Conservation (phyloP, 306 rosid species). For the Cucumis hystrix region DNA sequence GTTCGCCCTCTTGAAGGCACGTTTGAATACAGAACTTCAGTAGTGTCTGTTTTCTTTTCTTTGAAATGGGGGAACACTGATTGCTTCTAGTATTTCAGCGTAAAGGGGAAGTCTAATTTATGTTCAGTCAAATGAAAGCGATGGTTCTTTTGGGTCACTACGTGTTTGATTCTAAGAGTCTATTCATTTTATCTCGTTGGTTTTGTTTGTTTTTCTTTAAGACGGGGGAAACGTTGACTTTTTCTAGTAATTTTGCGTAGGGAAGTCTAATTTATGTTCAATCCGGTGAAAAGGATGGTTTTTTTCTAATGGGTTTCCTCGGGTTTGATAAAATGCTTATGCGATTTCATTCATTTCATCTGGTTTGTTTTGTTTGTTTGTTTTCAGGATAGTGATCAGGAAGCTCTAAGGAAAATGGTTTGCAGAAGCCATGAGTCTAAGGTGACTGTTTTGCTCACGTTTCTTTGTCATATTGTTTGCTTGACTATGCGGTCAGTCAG, state of each 20-base stretch:
- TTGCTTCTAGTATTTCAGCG: neutral
- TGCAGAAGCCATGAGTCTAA: constrained; percentile 20
- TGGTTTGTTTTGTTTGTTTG: neutral
- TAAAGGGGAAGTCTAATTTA: neutral
- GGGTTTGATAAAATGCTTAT: neutral
- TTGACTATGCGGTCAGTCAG: neutral
- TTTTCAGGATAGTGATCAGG: constrained; percentile 54
- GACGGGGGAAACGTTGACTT: neutral
- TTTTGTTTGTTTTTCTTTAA: neutral
- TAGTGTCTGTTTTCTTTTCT: neutral
- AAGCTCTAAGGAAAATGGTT: constrained; percentile 40
- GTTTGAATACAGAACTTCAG: neutral
- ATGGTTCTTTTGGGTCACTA: neutral
- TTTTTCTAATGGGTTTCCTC: neutral
- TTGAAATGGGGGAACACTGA: neutral
- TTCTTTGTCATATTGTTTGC: neutral
- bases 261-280: neutral
- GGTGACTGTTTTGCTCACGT: constrained; percentile 7
- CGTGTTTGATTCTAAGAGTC: neutral
- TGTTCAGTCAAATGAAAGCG: neutral
- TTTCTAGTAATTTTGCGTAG: neutral
- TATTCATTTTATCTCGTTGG: neutral
- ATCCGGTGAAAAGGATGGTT: neutral
- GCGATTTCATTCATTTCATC: neutral
- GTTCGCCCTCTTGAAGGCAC: constrained; percentile 44